phyloP scores from a whole-genome alignment of 1,139 yeast genomes.

The Kazachstania sp. region DNA sequence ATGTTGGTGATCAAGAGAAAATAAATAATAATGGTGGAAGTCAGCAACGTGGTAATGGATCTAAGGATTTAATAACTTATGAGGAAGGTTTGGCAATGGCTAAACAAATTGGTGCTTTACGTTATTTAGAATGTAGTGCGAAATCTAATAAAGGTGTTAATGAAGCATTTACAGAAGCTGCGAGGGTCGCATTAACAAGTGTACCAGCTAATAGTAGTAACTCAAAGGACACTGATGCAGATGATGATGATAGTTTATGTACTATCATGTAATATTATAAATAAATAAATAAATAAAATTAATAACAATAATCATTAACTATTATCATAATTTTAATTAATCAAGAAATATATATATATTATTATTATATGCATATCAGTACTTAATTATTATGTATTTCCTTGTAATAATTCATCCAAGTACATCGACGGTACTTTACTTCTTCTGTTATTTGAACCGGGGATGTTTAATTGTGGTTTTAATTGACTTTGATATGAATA shows the following conservation, averaged over 20 bases:
- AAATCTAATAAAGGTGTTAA: constrained; percentile 91
- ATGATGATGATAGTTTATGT: constrained; percentile 37
- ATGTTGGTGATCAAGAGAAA: constrained; percentile 22
- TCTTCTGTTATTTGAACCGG: constrained; percentile 1
- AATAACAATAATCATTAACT: background rate
- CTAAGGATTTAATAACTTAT: constrained; percentile 48
- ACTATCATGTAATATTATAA: constrained; percentile 31
- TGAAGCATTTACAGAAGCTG: constrained; percentile 95
- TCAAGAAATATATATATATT: background rate
- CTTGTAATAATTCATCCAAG: constrained; percentile 13
- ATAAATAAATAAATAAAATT: background rate
- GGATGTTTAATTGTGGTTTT: background rate
- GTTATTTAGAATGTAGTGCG: constrained; percentile 89
- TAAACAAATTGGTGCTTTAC: constrained; percentile 71
- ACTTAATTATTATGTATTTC: background rate
- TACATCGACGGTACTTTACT: constrained; percentile 14
- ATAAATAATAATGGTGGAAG: constrained; percentile 15
- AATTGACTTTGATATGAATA: background rate
- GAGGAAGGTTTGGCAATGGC: constrained; percentile 86
- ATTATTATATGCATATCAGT: background rate
- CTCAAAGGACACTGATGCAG: constrained; percentile 43
- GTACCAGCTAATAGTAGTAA: constrained; percentile 65
- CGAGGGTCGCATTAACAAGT: constrained; percentile 89
- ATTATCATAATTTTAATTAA: background rate
- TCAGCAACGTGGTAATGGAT: background rate